Evolutionary conservation across 2,329 filamentous ascomycete species (phyloP).

Genomic region (Venturia nashicola): DNA sequence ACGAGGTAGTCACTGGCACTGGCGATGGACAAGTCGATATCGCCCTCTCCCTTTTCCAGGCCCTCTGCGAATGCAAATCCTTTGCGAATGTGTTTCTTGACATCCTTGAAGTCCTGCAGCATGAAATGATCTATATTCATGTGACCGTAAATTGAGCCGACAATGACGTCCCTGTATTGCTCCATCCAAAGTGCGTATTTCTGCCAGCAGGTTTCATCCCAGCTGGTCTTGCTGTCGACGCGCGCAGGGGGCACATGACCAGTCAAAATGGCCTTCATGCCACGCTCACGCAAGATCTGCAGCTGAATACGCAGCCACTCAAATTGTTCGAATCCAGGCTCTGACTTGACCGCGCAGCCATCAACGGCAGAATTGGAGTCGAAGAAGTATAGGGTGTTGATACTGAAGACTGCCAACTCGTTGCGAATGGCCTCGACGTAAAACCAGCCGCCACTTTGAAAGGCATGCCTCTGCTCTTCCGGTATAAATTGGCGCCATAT

Average conservation of each 20-base stretch:
- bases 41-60: slow-evolving; percentile 33
- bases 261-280: slow-evolving; percentile 89
- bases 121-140: slow-evolving; percentile 99
- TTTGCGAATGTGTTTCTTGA: slow-evolving; percentile 45
- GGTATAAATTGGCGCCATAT: slow-evolving; percentile 85
- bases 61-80: slow-evolving; percentile 18
- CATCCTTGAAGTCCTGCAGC: slow-evolving; percentile 70
- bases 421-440: slow-evolving; percentile 82
- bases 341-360: slow-evolving; percentile 64
- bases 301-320: slow-evolving; percentile 92
- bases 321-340: slow-evolving; percentile 89
- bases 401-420: slow-evolving; percentile 75
- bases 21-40: slow-evolving; percentile 24
- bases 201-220: slow-evolving; percentile 98
- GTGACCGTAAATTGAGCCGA: slow-evolving; percentile 72
- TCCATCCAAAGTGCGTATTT: slow-evolving; percentile 87
- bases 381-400: slow-evolving; percentile 96
- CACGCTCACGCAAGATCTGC: slow-evolving; percentile 64
- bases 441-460: slow-evolving; percentile 90
- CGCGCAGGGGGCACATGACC: slow-evolving; percentile 89
- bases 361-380: slow-evolving; percentile 87
- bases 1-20: slow-evolving; percentile 71
- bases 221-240: slow-evolving; percentile 70
- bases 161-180: slow-evolving; percentile 82
- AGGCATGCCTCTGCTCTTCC: slow-evolving; percentile 81